Conservation (phyloP, 129 eudicot species). For the Glebionis coronaria region DNA sequence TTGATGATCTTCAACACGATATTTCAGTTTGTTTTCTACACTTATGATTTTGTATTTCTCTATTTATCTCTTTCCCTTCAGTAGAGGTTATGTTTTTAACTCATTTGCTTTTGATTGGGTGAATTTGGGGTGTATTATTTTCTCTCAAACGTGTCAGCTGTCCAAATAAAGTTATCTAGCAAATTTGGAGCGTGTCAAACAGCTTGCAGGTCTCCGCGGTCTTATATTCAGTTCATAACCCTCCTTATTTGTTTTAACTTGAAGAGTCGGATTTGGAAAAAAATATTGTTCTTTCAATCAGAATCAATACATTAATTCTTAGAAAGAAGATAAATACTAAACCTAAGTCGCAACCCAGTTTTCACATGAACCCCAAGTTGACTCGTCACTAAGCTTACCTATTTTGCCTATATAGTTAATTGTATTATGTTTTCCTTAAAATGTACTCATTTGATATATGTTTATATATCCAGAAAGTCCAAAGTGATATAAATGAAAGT, state of each 20-base stretch:
- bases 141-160: no score
- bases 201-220: no score
- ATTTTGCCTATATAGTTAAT: not conserved
- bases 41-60: not conserved
- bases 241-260: not conserved
- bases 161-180: no score
- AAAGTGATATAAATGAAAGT: constrained; percentile 47
- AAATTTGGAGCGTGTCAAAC: no score
- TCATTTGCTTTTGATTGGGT: no score
- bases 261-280: not conserved
- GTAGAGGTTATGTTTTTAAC: no score
- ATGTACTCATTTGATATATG: not conserved
- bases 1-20: constrained; percentile 70
- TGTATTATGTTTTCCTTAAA: not conserved
- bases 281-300: not conserved
- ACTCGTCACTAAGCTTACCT: no score
- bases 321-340: no score
- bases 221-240: not conserved
- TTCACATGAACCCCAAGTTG: no score
- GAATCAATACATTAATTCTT: not conserved
- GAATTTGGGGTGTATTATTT: no score
- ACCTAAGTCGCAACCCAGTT: no score
- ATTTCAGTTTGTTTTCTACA: constrained; percentile 56
- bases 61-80: not conserved
- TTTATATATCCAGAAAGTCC: constrained; percentile 48